phyloP scores from a whole-genome alignment of 805 yeast genomes.

The Wickerhamiella musiphila region DNA sequence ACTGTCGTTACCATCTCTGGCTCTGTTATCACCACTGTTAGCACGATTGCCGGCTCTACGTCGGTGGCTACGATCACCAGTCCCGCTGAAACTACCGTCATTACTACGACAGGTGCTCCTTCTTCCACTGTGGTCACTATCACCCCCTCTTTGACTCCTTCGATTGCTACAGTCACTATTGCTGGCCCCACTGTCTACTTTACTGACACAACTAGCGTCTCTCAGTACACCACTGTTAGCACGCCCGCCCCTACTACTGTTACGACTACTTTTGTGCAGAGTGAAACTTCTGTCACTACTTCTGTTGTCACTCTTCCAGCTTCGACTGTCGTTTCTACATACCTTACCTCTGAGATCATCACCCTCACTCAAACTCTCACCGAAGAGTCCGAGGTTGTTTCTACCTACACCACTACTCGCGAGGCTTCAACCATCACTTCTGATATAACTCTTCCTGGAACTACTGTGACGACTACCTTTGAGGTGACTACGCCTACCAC shows the following conservation, averaged over 20 bases:
- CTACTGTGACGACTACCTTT: neutral
- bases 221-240: neutral
- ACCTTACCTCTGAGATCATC: neutral
- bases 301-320: neutral
- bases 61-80: neutral
- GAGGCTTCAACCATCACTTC: neutral
- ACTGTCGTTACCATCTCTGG: neutral
- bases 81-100: neutral
- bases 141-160: neutral
- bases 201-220: neutral
- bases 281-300: neutral
- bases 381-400: neutral
- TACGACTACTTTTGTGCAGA: neutral
- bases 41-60: neutral
- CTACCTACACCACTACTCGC: neutral
- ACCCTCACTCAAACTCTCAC: constrained; percentile 1
- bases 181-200: neutral
- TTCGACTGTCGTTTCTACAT: neutral
- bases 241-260: neutral
- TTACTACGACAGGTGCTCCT: neutral
- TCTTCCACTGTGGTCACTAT: neutral
- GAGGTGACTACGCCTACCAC: neutral
- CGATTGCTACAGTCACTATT: neutral
- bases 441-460: neutral
- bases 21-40: neutral